Evolutionary conservation across 139 green algal genomes (phyloP), one percentile per base, ranked within the genome.

Genomic region (Chlorella vulgaris): DNA sequence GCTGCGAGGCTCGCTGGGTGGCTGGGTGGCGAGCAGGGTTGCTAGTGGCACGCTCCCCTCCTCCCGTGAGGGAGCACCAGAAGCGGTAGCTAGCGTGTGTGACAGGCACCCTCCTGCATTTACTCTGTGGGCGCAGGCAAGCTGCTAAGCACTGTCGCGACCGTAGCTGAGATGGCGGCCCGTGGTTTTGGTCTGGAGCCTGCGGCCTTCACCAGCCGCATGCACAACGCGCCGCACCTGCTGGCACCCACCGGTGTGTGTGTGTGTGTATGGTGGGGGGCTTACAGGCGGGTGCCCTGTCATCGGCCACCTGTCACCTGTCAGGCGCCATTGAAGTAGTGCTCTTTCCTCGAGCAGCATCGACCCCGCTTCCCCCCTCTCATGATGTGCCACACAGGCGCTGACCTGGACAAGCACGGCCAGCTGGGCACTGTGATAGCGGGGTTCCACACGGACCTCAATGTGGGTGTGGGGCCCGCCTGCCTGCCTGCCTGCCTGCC

Each of bases 171-270:
- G 63, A 89, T 92, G 70, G 66, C 84, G 22, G 92, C 92, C 1
- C 47, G 91, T 1, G 95, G 95, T 3, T 91, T 97, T 78, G 93
- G 90, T 4, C 81, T 98, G 38, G 63, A 82, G 6, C 26, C 55
- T 19, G 83, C 91, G 33, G 86, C 93, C 13, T 92, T 98, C 73
- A 92, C 87, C 21, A 51, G 70, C 0, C 78, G 86, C 42, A 97
- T 99, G 94, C 19, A 83, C 0, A 50, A 88, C 10, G 96, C 93
- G 0, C 94, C 94, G 3, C 96, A 99, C 84, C 87, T 99, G 60
- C 87, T 98, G 81, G 96, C 94, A 0, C 96, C 96, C 38, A 99
- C 96, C 47, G 96, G 87, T 85, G 33, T 26, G 65, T n/a, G n/a
- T n/a, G n/a, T n/a, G n/a, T n/a, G n/a, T n/a, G n/a, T n/a, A n/a